phyloP scores from a whole-genome alignment of 352 stramenopile species.

The Pythium apleroticum region DNA sequence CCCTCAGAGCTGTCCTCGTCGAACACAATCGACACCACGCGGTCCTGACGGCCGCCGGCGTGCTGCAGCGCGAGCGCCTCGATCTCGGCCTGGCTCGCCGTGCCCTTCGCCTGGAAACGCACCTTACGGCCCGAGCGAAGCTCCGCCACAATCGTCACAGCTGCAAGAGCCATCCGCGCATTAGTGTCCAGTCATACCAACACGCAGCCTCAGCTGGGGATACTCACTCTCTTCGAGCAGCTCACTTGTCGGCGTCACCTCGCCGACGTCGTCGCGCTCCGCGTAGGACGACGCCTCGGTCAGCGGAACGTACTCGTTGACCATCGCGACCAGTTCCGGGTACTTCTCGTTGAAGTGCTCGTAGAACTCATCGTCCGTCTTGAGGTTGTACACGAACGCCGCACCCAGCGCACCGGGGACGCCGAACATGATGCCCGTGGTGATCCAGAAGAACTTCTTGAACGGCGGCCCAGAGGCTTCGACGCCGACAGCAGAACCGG shows the following conservation, averaged over 20 bases:
- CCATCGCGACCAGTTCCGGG: slow-evolving; percentile 64
- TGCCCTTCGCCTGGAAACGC: slow-evolving; percentile 53
- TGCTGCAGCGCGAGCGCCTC: slow-evolving; percentile 53
- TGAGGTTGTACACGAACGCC: slow-evolving; percentile 83
- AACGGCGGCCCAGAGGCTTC: slow-evolving; percentile 40
- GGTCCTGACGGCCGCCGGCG: slow-evolving; percentile 39
- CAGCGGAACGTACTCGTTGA: slow-evolving; percentile 68
- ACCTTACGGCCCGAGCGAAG: slow-evolving; percentile 58
- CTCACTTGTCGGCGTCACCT: slow-evolving; percentile 49
- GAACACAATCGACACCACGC: slow-evolving; percentile 62
- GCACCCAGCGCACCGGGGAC: slow-evolving; percentile 57
- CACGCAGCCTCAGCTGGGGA: background rate
- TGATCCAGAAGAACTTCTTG: slow-evolving; percentile 74
- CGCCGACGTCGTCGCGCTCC: slow-evolving; percentile 68
- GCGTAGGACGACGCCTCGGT: slow-evolving; percentile 49
- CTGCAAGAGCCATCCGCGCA: slow-evolving; percentile 23
- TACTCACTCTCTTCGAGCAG: slow-evolving; percentile 69
- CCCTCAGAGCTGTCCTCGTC: slow-evolving; percentile 41
- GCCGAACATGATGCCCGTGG: slow-evolving; percentile 79
- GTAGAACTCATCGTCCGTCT: slow-evolving; percentile 83
- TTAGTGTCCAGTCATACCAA: background rate
- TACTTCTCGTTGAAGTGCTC: slow-evolving; percentile 83
- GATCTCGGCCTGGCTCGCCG: slow-evolving; percentile 64
- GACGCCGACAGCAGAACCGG: background rate
- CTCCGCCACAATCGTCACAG: slow-evolving; percentile 57